phyloP scores from a whole-genome alignment of 768 basidiomycete species.

The Boletus pseudo-olivaceus region DNA sequence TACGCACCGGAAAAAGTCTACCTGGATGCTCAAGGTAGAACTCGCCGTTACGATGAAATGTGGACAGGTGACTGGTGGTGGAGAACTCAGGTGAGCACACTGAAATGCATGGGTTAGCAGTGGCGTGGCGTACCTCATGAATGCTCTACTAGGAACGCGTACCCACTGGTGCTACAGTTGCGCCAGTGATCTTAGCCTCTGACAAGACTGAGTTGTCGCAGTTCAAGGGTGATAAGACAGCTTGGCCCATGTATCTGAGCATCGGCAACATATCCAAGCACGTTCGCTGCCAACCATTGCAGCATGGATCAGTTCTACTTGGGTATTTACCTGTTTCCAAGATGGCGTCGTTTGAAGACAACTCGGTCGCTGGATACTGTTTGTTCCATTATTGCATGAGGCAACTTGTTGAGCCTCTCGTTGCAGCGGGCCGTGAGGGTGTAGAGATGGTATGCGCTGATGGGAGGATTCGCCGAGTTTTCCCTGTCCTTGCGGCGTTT shows the following conservation, averaged over 20 bases:
- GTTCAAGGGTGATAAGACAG: not conserved
- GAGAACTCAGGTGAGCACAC: not conserved
- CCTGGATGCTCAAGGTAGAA: not conserved
- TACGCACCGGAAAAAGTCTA: not conserved
- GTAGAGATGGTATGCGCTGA: not conserved
- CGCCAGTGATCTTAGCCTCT: not conserved
- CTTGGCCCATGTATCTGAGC: not conserved
- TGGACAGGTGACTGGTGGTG: not conserved
- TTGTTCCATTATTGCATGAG: not conserved
- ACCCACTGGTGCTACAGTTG: not conserved
- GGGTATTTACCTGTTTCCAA: not conserved
- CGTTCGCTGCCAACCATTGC: accelerated
- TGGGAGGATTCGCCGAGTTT: not conserved
- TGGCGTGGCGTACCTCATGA: not conserved
- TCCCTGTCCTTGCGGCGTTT: not conserved
- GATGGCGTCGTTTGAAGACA: not conserved
- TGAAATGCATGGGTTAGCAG: no score
- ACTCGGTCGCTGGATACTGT: not conserved
- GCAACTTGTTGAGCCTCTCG: not conserved
- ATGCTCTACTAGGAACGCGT: not conserved
- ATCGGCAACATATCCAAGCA: not conserved
- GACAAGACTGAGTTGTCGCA: not conserved
- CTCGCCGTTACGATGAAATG: not conserved
- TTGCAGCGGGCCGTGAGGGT: not conserved
- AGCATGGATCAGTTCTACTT: not conserved